Percentiles rank a stretch among this genome's conserved stretches.
These are phyloP conservation scores for Diplotaxis tenuifolia DNA, from an alignment of 345 rosid genomes.

Conservation along the genomic window DNA sequence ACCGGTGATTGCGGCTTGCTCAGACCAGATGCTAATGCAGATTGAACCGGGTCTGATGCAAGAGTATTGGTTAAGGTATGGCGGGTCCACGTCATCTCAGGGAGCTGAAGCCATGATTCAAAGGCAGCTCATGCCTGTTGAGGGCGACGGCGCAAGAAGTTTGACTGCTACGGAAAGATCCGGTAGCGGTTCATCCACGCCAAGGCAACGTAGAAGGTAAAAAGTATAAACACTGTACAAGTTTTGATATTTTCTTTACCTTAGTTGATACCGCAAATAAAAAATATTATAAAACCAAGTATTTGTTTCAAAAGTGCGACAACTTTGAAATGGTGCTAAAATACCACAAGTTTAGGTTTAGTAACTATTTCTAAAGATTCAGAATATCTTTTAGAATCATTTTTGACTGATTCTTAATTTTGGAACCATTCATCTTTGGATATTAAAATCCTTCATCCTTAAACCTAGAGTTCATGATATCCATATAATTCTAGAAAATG, in stretches of 20 bases:
- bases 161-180: conserved; percentile 16
- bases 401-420: neutral
- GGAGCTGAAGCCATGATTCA: conserved; percentile 11
- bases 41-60: conserved; percentile 35
- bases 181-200: conserved; percentile 34
- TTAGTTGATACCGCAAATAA: neutral
- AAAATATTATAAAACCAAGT: neutral
- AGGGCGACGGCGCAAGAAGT: conserved; percentile 13
- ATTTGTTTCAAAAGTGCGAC: neutral
- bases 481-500: neutral
- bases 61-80: conserved; percentile 41
- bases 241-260: neutral
- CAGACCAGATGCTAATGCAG: conserved; percentile 32
- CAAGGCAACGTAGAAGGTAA: conserved; percentile 49
- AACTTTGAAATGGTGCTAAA: neutral
- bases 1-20: conserved; percentile 5
- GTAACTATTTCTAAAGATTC: neutral
- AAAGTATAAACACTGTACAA: neutral
- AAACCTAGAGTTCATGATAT: neutral
- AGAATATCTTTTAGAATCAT: neutral
- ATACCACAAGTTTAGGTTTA: neutral
- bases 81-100: conserved; percentile 17
- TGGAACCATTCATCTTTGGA: neutral
- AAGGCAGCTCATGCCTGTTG: conserved; percentile 16
- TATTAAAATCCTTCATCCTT: neutral